Evolutionary conservation across 1,284 basidiomycete genomes (phyloP).

Genomic region (Violaceomyces palustris): DNA sequence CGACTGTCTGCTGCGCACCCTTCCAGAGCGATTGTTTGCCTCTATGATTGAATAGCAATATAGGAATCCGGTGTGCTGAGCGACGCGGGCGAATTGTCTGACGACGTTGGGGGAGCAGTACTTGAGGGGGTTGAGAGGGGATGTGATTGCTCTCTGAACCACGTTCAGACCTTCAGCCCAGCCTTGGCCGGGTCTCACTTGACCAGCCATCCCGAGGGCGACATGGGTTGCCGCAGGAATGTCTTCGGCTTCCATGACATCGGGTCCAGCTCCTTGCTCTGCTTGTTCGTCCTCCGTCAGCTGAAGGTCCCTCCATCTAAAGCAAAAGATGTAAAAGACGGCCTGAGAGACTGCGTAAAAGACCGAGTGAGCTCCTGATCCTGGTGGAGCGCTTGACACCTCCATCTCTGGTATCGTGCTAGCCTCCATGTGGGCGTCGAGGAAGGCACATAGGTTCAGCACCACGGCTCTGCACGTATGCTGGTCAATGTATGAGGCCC

Average conservation of each 20-base stretch:
- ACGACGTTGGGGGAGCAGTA: conserved; percentile 78
- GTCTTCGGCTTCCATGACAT: conserved; percentile 20
- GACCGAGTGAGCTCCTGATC: conserved; percentile 38
- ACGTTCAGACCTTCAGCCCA: conserved; percentile 82
- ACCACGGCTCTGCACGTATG: conserved; percentile 72
- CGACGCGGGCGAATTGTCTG: conserved; percentile 86
- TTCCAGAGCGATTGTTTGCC: conserved; percentile 59
- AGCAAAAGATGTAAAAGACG: conserved; percentile 95
- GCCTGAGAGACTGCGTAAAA: conserved; percentile 94
- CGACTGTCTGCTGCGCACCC: too few species aligned
- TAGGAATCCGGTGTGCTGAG: conserved; percentile 82
- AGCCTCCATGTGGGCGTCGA: conserved; percentile 62
- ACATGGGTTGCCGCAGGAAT: conserved; percentile 1
- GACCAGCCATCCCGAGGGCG: not conserved
- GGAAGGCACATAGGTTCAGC: conserved; percentile 74
- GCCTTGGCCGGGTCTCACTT: too few species aligned
- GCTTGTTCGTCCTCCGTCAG: conserved; percentile 57
- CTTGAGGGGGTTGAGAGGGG: conserved; percentile 75
- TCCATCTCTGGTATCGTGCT: conserved; percentile 49
- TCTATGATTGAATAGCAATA: conserved; percentile 94
- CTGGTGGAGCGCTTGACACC: conserved; percentile 25
- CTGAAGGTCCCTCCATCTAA: conserved; percentile 84
- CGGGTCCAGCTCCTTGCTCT: conserved; percentile 13
- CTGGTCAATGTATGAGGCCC: conserved; percentile 78
- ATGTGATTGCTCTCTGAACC: conserved; percentile 74